phyloP scores from a whole-genome alignment of 768 basidiomycete species.

The Kwoniella dendrophila region DNA sequence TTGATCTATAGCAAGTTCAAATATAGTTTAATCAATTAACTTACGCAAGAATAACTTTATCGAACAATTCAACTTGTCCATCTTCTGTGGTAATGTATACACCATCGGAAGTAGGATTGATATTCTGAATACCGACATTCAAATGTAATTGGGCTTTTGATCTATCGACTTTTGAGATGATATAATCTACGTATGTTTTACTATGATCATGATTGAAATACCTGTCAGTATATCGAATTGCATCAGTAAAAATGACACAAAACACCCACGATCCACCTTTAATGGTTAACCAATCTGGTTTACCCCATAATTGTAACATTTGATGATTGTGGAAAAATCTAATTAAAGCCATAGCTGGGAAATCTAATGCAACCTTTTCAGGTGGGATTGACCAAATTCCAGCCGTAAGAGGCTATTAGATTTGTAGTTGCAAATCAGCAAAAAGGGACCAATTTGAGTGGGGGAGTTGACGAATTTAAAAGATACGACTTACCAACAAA shows the following conservation, averaged over 20 bases:
- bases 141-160: constrained; percentile 10
- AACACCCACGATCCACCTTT: constrained; percentile 17
- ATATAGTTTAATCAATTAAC: not conserved
- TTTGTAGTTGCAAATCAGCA: not conserved
- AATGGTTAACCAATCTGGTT: constrained; percentile 19
- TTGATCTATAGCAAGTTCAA: not conserved
- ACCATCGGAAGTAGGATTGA: not conserved
- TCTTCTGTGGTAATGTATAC: not conserved
- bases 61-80: constrained; percentile 1
- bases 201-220: not conserved
- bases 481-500: constrained; percentile 4
- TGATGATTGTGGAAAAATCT: constrained; percentile 23
- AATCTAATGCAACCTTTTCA: constrained; percentile 14
- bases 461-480: no score
- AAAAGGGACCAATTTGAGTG: no score
- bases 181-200: constrained; percentile 18
- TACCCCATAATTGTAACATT: constrained; percentile 16
- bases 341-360: constrained; percentile 15
- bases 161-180: constrained; percentile 2
- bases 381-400: constrained; percentile 22
- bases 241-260: not conserved
- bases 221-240: not conserved
- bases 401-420: constrained; percentile 9
- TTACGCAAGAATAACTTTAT: constrained; percentile 16
- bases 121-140: not conserved